Evolutionary conservation across 495 filamentous ascomycete genomes (phyloP), one percentile per base, ranked within the genome.

Genomic region (Penicillium steckii): DNA sequence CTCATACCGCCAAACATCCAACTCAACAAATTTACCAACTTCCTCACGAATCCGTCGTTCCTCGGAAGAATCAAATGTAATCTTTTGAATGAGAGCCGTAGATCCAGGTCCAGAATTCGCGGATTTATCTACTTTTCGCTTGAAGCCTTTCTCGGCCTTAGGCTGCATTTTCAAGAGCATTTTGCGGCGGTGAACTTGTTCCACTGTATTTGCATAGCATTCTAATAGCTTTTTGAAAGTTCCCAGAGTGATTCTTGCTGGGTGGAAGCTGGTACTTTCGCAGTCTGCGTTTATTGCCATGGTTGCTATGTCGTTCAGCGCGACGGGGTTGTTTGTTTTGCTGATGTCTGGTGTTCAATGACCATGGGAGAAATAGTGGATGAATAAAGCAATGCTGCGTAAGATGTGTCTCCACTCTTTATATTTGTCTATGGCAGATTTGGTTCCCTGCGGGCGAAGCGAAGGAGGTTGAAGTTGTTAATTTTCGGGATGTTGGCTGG

Each of bases 1-100:
- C 24, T 60, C 57, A 57, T 77, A 77, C 27, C 74, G 59, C 65
- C 65, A 72, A 3, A 27, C 32, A 54, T 76, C 71, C 21, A 74
- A 35, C 4, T 56, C 42, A 3, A 65, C 22, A 27, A 62, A 68
- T n/a, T 47, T 57, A 1, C 62, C 46, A 8, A 57, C 53, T 32
- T 66, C 61, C 22, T 49, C 51, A 8, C 54, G n/a, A 24, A 65
- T 55, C 22, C 50, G 30, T 8, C 55, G 44, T 21, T 57, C 27
- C 17, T 68, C 53, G 0, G 51, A 17, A 9, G 48, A 22, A 43
- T 52, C 27, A 2, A 48, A 45, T 1, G 59, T 52, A 23, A 43
- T 42, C 18, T 64, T 61, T 35, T 50, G 44, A 8, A 38, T 22
- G 24, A 12, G 40, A 45, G 21, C 33, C 38, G 1, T 29, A 15